Evolutionary conservation across 176 grass and related monocot species (phyloP).

Genomic region (Oryza glaberrima): DNA sequence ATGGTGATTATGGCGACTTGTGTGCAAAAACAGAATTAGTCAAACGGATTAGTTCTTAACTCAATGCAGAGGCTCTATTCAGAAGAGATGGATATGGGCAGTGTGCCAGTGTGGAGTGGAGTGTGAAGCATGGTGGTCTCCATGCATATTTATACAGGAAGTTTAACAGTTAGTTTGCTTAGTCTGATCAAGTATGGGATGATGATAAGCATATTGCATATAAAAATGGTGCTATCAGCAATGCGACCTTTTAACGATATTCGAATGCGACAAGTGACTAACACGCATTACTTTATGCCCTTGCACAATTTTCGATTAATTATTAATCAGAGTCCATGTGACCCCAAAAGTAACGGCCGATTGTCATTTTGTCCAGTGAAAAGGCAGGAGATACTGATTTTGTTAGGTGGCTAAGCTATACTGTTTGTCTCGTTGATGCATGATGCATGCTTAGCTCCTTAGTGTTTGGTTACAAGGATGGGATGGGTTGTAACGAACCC

Average conservation of each 20-base stretch:
- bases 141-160: conserved; percentile 8
- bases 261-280: background rate
- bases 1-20: background rate
- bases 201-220: background rate
- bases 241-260: background rate
- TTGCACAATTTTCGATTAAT: background rate
- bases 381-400: background rate
- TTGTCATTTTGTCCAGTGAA: conserved; percentile 5
- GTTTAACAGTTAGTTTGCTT: too few species aligned
- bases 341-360: background rate
- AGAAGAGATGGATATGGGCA: background rate
- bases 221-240: background rate
- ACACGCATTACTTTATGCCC: background rate
- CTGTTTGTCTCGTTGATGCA: background rate
- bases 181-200: background rate
- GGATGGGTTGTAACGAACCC: too few species aligned
- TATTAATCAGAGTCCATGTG: background rate
- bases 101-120: background rate
- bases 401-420: background rate
- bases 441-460: background rate
- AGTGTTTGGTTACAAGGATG: too few species aligned
- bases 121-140: background rate
- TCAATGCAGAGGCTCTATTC: background rate
- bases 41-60: background rate
- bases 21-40: background rate